Percentiles rank a stretch among this genome's conserved stretches.
Evolutionary conservation across 768 basidiomycete genomes (phyloP).

Genomic region (Rubroboletus pulcherrimus): DNA sequence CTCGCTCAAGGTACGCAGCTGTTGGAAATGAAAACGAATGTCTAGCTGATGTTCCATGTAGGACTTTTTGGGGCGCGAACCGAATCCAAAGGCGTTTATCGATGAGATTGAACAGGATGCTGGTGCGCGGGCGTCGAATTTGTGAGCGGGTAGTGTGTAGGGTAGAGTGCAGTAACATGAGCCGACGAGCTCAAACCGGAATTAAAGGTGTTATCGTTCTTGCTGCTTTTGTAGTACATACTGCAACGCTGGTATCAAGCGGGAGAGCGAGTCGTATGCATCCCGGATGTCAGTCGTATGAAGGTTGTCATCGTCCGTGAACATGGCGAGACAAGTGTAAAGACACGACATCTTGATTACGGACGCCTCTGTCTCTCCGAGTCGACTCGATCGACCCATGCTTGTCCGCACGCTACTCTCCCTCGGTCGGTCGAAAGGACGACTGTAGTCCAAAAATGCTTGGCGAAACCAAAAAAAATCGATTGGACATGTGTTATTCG

Average conservation of each 20-base stretch:
- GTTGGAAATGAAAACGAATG: neutral
- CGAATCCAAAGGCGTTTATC: constrained; percentile 73
- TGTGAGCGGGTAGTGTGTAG: neutral
- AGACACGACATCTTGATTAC: neutral
- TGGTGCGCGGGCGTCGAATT: neutral
- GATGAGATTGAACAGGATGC: constrained; percentile 48
- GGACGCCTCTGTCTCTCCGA: neutral
- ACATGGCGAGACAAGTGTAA: neutral
- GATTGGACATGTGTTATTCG: neutral
- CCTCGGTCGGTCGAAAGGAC: neutral
- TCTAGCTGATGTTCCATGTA: constrained; percentile 19
- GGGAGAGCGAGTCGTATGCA: too few relatives aligned
- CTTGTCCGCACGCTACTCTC: neutral
- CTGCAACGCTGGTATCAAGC: neutral
- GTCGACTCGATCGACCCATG: neutral
- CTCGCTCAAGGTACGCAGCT: constrained; percentile 46
- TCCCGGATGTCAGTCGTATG: too few relatives aligned
- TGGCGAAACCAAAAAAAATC: neutral
- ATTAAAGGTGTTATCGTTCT: neutral
- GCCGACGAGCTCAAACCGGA: neutral
- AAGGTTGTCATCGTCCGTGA: neutral
- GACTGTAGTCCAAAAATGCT: neutral
- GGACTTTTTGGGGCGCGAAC: constrained; percentile 76
- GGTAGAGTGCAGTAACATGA: neutral
- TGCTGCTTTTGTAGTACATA: neutral